Evolutionary conservation across 768 basidiomycete species (phyloP), one percentile per base, ranked within the genome.

Genomic region (Austroboletus eburneus): DNA sequence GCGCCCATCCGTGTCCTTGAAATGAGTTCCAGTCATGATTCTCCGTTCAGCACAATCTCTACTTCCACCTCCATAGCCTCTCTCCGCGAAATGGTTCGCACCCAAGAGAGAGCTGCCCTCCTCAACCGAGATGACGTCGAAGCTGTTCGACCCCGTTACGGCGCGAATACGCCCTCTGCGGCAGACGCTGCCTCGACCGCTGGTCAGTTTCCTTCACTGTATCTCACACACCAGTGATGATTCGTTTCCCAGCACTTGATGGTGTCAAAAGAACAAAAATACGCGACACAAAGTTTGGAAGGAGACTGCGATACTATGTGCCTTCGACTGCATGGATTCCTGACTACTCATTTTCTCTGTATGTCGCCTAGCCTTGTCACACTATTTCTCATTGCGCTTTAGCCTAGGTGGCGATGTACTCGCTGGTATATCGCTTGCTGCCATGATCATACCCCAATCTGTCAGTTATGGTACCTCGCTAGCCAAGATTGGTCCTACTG

Each of bases 381-480:
- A 17, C 17, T 17, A 21, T 18, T 14, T 36, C 46, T 54, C 45
- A 42, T 42, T 40, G 45, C 14, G 10, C 37, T 18, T 22, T 50
- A 83, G 80, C 33, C 69, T 85, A 20, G 70, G 75, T 9, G 82
- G 82, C 17, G 91, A 94, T 64, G 56, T 90, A n/a, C 71, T 91
- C 0, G 90, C 89, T 22, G 94, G 93, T 16, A 59, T 92, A 23
- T 92, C 92, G 0, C 82, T 96, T 9, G 86, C 87, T 17, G 83
- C 81, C 42, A 86, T 90, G 77, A 73, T 90, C 36, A 86, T 90
- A 59, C 87, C 89, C 6, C 85, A 90, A 64, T 88, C 90, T 2
- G 87, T 96, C 63, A 91, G 88, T 63, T 96, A 97, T 59, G 94
- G 91, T 8, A 82, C 87, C 3, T 87, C 91, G 0, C 71, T 97